A percentile compares a stretch with the other conserved stretches of the same genome.
phyloP scores from a whole-genome alignment of 2,329 filamentous ascomycete species.

The Penicillium sp. region DNA sequence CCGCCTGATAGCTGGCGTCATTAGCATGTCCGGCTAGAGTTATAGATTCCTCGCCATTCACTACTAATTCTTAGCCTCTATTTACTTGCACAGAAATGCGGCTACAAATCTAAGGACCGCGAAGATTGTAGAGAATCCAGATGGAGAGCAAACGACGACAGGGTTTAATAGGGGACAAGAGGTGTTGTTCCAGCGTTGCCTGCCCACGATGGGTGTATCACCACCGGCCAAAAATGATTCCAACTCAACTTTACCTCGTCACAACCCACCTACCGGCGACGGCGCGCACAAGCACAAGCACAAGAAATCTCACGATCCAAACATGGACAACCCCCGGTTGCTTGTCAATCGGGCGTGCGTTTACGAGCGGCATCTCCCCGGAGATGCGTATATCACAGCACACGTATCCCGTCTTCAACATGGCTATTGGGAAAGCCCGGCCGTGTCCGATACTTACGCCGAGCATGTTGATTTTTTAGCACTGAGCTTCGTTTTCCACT shows the following conservation, averaged over 20 bases:
- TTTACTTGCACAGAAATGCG: neutral
- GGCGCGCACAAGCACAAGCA: slow-evolving; percentile 7
- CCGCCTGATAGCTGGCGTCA: slow-evolving; percentile 20
- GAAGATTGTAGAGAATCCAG: slow-evolving; percentile 1
- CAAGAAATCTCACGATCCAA: slow-evolving; percentile 30
- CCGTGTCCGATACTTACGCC: slow-evolving; percentile 43
- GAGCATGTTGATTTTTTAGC: slow-evolving; percentile 51
- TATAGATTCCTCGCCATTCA: neutral
- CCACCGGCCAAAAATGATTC: neutral
- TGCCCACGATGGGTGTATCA: slow-evolving; percentile 9
- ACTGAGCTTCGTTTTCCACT: slow-evolving; percentile 52
- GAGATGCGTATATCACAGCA: slow-evolving; percentile 50
- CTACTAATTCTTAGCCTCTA: neutral
- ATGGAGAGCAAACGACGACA: slow-evolving; percentile 15
- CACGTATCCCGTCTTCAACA: slow-evolving; percentile 52
- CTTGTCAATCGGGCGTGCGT: slow-evolving; percentile 45
- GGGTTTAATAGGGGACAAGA: slow-evolving; percentile 5
- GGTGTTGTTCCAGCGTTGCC: slow-evolving; percentile 4
- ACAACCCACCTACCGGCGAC: slow-evolving; percentile 2
- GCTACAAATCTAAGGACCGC: neutral
- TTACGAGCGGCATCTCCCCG: slow-evolving; percentile 50
- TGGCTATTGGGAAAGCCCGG: slow-evolving; percentile 46
- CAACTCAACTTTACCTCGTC: neutral
- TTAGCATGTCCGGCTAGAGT: neutral
- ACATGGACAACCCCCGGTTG: slow-evolving; percentile 38